These are phyloP conservation scores for Beauveria pseudobassiana DNA, from an alignment of 2,329 filamentous ascomycete genomes.

Conservation along the genomic window DNA sequence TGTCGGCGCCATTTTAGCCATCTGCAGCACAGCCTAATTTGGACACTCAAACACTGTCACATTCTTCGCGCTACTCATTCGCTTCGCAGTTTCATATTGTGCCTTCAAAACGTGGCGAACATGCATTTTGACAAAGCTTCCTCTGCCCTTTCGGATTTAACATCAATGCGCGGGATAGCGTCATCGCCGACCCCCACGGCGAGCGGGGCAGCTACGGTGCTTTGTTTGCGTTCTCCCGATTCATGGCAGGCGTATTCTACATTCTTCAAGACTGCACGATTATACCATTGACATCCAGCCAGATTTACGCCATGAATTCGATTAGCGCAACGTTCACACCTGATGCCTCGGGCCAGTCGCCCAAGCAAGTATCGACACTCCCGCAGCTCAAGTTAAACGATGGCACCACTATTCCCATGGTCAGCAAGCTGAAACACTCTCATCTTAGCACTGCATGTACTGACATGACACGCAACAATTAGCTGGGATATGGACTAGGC, in stretches of 20 bases:
- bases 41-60: neutral
- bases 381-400: slow-evolving; percentile 65
- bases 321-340: slow-evolving; percentile 31
- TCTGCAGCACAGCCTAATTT: neutral
- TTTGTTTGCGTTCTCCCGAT: neutral
- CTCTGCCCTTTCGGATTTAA: neutral
- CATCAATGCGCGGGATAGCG: neutral
- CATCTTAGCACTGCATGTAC: slow-evolving; percentile 12
- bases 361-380: slow-evolving; percentile 36
- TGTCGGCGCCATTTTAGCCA: too few relatives aligned
- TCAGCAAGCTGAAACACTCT: slow-evolving; percentile 21
- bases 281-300: neutral
- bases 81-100: neutral
- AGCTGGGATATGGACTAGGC: slow-evolving; percentile 67
- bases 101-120: neutral
- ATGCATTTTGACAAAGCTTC: neutral
- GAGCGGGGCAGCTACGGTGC: neutral
- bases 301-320: slow-evolving; percentile 32
- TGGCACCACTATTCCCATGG: slow-evolving; percentile 64
- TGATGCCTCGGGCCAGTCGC: slow-evolving; percentile 29
- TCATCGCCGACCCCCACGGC: neutral
- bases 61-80: neutral
- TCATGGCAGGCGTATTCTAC: neutral
- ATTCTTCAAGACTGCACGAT: neutral
- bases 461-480: neutral